Base-by-base conservation (phyloP, 2,329 filamentous ascomycete species). In the Paecilomyces sp. region DNA sequence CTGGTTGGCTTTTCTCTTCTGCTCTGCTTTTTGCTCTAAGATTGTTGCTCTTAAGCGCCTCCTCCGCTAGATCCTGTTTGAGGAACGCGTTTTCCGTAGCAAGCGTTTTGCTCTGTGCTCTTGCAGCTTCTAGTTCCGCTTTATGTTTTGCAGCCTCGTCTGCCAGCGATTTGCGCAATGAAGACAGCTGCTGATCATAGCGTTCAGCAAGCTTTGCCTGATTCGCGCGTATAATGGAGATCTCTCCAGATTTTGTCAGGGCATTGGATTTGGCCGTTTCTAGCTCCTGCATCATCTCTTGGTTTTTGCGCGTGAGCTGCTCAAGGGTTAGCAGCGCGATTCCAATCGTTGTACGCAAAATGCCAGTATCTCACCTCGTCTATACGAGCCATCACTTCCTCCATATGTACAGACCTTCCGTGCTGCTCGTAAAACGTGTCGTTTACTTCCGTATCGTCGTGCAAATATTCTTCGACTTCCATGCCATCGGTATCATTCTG, bases 141-240 rank as follows among this genome's bases (percentile, higher is more conserved):
- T 79, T 81, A 59, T 83, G 79, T 63, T 79, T 82, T 13, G 77
- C 78, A 2, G 78, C 67, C 61, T 83, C 80, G 13, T 86, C 83
- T 13, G 75, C 77, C 68, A 85, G 80, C 18, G 77, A 64, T 62
- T 82, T 82, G 61, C 83, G 80, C 65, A 86, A 71, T 8, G 79
- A 75, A 25, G 74, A 71, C 15, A 87, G 67, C 65, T 81, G 78
- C 56, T 78, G 77, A 65, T 85, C 82, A 68, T 83, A 80, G 33
- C 82, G 79, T 61, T 82, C 81, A 28, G 70, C 74, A 9, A 80
- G 70, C 65, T 81, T 83, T 34, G 80, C 77, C 63, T 83, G 79
- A 61, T 86, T 86, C 22, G 80, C 77, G 13, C 85, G 80, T 18
- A 88, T 80, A 47, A 86, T 87, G 41, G 84, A 79, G 50, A 84